phyloP scores from a whole-genome alignment of 805 yeast genomes.

The Wickerhamiella australiensis region DNA sequence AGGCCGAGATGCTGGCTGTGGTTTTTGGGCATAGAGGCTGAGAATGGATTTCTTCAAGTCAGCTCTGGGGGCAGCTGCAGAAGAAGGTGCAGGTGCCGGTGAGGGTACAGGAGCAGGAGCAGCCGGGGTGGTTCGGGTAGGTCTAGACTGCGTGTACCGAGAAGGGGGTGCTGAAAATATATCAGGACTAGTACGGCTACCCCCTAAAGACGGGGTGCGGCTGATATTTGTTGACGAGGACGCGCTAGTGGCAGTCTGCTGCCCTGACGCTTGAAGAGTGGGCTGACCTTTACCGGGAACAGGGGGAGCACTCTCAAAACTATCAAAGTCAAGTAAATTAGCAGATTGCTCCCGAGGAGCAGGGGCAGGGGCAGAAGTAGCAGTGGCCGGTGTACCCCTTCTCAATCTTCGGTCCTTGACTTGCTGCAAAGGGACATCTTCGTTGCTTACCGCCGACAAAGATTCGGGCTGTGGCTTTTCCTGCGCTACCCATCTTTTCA shows the following conservation, averaged over 20 bases:
- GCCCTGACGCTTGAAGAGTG: too few species aligned
- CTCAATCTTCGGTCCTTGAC: background rate
- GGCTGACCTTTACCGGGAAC: conserved; percentile 8
- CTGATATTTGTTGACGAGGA: background rate
- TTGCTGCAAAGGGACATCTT: conserved; percentile 12
- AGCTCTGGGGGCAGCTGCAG: conserved; percentile 39
- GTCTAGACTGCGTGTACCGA: background rate
- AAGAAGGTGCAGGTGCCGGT: conserved; percentile 17
- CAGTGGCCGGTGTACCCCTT: background rate
- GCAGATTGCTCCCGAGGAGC: background rate
- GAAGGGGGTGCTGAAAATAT: background rate
- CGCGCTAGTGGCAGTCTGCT: background rate
- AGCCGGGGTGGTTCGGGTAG: background rate
- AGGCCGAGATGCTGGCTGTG: conserved; percentile 26
- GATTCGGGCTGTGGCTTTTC: conserved; percentile 49
- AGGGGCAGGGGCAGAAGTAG: background rate
- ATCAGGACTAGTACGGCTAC: background rate
- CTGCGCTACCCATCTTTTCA: conserved; percentile 64
- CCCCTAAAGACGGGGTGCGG: background rate
- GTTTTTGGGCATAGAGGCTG: conserved; percentile 66
- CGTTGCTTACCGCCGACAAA: conserved; percentile 18
- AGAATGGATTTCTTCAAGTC: conserved; percentile 86
- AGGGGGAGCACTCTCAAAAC: conserved; percentile 11
- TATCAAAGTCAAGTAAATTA: conserved; percentile 20
- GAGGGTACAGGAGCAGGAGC: conserved; percentile 16